These are phyloP conservation scores for Pilatotrama ljubarskyi DNA, from an alignment of 768 basidiomycete genomes.

Conservation along the genomic window DNA sequence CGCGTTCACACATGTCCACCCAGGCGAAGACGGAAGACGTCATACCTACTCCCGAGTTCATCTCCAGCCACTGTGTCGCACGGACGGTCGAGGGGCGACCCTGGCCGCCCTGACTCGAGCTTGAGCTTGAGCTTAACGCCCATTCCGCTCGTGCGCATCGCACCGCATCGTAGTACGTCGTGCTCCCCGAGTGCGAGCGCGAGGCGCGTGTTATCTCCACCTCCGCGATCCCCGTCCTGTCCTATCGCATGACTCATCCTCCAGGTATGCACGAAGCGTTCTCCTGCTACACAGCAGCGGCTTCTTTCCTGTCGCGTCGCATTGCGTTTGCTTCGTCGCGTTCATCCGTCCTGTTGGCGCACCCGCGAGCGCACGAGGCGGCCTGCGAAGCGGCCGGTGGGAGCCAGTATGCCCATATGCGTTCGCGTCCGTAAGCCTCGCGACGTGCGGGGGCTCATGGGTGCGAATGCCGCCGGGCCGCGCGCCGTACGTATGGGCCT, in stretches of 20 bases:
- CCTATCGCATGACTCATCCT: neutral
- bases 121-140: slow-evolving; percentile 1
- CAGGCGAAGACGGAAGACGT: too few species aligned
- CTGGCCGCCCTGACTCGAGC: neutral
- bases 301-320: too few species aligned
- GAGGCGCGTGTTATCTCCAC: too few species aligned
- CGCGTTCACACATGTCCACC: too few species aligned
- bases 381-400: slow-evolving; percentile 1
- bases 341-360: neutral
- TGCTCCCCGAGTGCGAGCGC: neutral
- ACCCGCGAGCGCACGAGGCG: neutral
- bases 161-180: neutral
- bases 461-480: neutral
- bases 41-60: too few species aligned
- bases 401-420: slow-evolving; percentile 15
- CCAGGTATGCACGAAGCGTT: too few species aligned
- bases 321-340: too few species aligned
- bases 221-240: too few species aligned
- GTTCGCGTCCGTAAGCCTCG: neutral
- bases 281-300: too few species aligned
- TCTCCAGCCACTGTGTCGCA: too few species aligned
- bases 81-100: too few species aligned
- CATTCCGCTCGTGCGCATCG: neutral
- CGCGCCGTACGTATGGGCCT: neutral
- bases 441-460: neutral